Percentiles rank a stretch among this genome's conserved stretches.
Conservation (phyloP, 768 basidiomycete species). For the Macrocybe gigantea region DNA sequence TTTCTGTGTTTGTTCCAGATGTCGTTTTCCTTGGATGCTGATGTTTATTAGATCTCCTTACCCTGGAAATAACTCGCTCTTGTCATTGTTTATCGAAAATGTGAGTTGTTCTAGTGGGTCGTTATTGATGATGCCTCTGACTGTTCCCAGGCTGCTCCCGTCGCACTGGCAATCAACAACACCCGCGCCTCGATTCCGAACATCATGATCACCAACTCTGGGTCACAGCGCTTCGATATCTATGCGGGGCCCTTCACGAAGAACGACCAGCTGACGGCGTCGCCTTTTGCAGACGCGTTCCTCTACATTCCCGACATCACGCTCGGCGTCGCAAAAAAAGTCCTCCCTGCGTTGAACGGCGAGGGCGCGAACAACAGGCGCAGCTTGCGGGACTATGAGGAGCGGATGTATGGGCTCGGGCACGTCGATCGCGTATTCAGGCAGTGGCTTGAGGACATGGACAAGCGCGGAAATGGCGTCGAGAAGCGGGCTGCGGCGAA, state of each 20-base stretch:
- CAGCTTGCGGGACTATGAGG: conserved; percentile 23
- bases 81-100: conserved; percentile 52
- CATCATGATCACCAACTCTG: conserved; percentile 62
- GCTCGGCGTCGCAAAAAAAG: conserved; percentile 41
- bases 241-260: conserved; percentile 68
- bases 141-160: conserved; percentile 40
- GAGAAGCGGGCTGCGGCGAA: conserved; percentile 39
- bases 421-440: conserved; percentile 45
- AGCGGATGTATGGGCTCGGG: conserved; percentile 38
- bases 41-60: conserved; percentile 44
- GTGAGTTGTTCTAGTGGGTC: conserved; percentile 19
- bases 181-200: conserved; percentile 52
- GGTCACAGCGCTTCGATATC: conserved; percentile 60
- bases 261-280: conserved; percentile 75
- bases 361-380: conserved; percentile 33
- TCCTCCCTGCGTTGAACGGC: conserved; percentile 48
- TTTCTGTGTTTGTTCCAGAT: neutral
- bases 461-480: conserved; percentile 22
- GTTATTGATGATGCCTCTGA: conserved; percentile 3
- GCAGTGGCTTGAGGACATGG: conserved; percentile 58
- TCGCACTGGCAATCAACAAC: conserved; percentile 57
- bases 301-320: conserved; percentile 53
- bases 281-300: conserved; percentile 65
- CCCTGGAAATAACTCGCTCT: conserved; percentile 52
- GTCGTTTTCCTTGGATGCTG: conserved; percentile 3